Conservation (phyloP, 129 eudicot species). For the Apium graveolens region DNA sequence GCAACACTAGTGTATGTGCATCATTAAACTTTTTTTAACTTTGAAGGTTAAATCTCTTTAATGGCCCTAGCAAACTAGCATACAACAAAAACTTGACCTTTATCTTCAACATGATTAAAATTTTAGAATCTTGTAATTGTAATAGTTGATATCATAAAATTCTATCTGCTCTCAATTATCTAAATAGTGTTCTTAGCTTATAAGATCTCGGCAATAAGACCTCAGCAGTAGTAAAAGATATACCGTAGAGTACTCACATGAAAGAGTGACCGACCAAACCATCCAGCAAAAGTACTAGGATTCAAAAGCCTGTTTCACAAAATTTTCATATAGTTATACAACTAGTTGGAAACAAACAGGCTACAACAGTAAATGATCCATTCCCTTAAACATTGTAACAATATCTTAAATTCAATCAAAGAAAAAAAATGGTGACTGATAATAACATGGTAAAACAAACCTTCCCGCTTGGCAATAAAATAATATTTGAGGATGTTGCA, state of each 20-base stretch:
- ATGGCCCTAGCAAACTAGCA: no score
- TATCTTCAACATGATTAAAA: neutral
- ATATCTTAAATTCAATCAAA: neutral
- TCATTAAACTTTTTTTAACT: neutral
- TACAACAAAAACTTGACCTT: no score
- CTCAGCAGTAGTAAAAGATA: neutral
- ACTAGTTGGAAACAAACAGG: neutral
- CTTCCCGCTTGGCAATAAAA: slow-evolving; percentile 99
- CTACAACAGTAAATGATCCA: neutral
- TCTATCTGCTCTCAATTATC: neutral
- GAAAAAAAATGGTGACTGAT: neutral
- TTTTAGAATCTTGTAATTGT: neutral
- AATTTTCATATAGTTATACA: neutral
- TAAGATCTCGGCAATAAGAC: no score
- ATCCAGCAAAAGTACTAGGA: slow-evolving; percentile 98
- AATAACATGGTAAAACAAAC: slow-evolving; percentile 25
- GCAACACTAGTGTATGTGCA: neutral
- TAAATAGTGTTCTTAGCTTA: neutral
- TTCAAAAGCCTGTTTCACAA: slow-evolving; percentile 70
- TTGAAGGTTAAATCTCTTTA: neutral
- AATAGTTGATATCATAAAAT: neutral
- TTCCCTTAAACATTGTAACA: neutral
- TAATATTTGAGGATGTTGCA: slow-evolving; percentile 96
- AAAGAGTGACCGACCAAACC: slow-evolving; percentile 97
- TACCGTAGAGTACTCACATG: slow-evolving; percentile 49